Evolutionary conservation across 2,329 filamentous ascomycete genomes (phyloP), one percentile per base, ranked within the genome.

Genomic region (Amphichorda felina): DNA sequence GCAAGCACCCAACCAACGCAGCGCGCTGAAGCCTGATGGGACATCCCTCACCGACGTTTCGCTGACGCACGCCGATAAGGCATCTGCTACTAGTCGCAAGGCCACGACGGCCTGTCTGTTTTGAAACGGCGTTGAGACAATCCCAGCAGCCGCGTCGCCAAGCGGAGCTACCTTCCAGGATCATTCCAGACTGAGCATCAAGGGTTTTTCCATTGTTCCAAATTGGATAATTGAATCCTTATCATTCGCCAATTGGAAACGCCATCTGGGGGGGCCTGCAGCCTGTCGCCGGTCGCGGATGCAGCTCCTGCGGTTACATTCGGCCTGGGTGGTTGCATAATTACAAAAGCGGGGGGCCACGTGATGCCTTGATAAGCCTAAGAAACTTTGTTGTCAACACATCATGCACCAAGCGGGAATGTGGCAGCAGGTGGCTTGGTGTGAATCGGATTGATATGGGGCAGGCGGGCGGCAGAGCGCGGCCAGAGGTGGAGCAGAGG

Each of bases 291-390:
- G 34, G 34, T 35, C 24, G 10, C 34, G 34, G 34, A 35, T 35
- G 26, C 30, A 53, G 54, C 45, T 46, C 25, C 38, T 25, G 46
- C 47, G 34, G 46, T 43, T 50, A 49, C 42, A 33, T 38, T 43
- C 47, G 47, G 47, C 32, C 36, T 18, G 27, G 13, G 27, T 29
- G 15, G 15, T 7, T 29, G 27, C 5, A n/a, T n/a, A 29, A 29
- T 29, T 6, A 16, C 21, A 29, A n/a, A 27, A 24, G 39, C 34
- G 41, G 41, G 38, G 35, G 25, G 34, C 46, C 45, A 47, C 46
- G 46, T 45, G 47, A 48, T 40, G 34, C 33, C 41, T 38, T 30
- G 33, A 34, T 35, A 30, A 18, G 34, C 27, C 27, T 7, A n/a
- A 29, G 6, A n/a, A 29, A 29, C 7, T 7, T 29, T 29, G 13